Percentiles rank a stretch among this genome's conserved stretches.
phyloP scores from a whole-genome alignment of 805 yeast species.

The Starmerella geochares region DNA sequence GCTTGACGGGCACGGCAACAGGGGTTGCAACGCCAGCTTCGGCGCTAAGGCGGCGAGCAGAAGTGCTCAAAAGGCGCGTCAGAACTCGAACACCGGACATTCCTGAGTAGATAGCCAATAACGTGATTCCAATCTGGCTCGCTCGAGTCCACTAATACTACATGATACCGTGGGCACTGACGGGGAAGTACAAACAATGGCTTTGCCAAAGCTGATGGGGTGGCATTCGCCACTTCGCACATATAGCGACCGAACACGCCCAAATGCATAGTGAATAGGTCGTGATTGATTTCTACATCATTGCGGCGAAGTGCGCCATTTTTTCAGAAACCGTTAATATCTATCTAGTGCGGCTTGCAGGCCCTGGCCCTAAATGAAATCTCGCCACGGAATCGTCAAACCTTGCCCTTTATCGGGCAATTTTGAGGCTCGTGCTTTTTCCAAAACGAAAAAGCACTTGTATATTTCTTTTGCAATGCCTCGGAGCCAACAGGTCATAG shows the following conservation, averaged over 20 bases:
- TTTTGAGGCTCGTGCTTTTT: not conserved
- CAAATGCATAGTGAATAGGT: no score
- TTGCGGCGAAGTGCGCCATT: no score
- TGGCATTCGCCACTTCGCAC: no score
- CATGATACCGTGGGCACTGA: not conserved
- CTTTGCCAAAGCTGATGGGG: no score
- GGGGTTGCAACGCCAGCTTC: not conserved
- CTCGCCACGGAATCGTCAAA: constrained; percentile 2
- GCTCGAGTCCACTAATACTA: not conserved
- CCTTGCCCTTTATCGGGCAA: constrained; percentile 6
- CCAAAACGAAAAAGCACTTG: not conserved
- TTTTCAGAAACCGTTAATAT: not conserved
- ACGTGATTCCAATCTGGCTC: constrained; percentile 7
- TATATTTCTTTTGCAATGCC: not conserved
- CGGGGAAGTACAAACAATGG: no score
- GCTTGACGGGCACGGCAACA: constrained; percentile 8
- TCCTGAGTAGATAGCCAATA: not conserved
- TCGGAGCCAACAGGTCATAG: not conserved
- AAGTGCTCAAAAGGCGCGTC: constrained; percentile 4
- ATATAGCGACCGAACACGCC: no score
- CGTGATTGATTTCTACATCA: no score
- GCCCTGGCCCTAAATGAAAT: constrained; percentile 3
- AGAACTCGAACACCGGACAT: constrained; percentile 5
- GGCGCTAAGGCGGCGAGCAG: constrained; percentile 5
- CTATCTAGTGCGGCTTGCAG: not conserved